Evolutionary conservation across 352 stramenopile species (phyloP).

Genomic region (Pythium apleroticum): DNA sequence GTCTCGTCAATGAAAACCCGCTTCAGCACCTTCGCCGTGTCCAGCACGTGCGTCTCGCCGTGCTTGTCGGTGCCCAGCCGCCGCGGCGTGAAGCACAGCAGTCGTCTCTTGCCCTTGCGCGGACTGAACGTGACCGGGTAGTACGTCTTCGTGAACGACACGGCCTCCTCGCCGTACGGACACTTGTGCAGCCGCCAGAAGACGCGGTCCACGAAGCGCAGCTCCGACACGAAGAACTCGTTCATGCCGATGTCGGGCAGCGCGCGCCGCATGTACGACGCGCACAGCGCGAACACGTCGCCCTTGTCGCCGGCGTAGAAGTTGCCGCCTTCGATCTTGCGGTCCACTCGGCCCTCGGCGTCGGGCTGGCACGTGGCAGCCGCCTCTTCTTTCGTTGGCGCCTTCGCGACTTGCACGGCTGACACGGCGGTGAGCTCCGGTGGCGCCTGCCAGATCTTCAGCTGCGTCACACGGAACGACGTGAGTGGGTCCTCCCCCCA

Average conservation of each 20-base stretch:
- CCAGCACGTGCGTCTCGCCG: background rate
- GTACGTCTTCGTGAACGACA: conserved; percentile 3
- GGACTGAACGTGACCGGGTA: background rate
- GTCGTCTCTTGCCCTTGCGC: background rate
- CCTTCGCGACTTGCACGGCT: conserved; percentile 1
- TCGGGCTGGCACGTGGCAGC: background rate
- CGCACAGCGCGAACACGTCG: conserved; percentile 8
- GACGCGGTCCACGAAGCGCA: conserved; percentile 7
- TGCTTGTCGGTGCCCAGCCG: conserved; percentile 1
- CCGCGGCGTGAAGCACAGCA: conserved; percentile 13
- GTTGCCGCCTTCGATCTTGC: conserved; percentile 16
- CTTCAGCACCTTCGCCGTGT: conserved; percentile 13
- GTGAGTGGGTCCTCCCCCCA: conserved; percentile 6
- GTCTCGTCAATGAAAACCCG: conserved; percentile 1
- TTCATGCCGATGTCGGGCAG: conserved; percentile 12
- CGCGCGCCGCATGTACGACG: conserved; percentile 13
- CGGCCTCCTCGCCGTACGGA: background rate
- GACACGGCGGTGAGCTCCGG: conserved; percentile 7
- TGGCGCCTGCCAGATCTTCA: conserved; percentile 6
- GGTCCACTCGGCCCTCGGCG: background rate
- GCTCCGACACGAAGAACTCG: conserved; percentile 4
- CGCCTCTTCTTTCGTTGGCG: background rate
- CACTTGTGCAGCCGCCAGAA: conserved; percentile 20
- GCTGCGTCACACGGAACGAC: background rate
- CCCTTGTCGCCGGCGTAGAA: conserved; percentile 5